Evolutionary conservation across 805 yeast genomes (phyloP).

Genomic region (Candida qinlingensis): DNA sequence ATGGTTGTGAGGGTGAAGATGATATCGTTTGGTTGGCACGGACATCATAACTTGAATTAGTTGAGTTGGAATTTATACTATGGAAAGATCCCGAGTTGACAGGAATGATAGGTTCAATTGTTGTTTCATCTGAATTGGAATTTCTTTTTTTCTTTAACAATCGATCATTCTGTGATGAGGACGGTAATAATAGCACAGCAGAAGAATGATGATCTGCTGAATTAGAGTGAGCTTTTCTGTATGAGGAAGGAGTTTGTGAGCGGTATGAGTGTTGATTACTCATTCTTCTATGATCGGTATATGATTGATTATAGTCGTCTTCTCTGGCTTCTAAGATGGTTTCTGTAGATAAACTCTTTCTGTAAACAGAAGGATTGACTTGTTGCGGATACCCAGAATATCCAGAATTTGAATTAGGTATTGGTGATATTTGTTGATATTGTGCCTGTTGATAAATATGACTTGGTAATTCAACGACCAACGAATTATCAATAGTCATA

Average conservation of each 20-base stretch:
- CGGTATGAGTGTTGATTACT: slow-evolving; percentile 14
- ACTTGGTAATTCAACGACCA: slow-evolving; percentile 47
- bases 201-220: slow-evolving; percentile 18
- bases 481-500: slow-evolving; percentile 61
- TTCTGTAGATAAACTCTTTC: slow-evolving; percentile 16
- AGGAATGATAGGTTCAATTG: neutral
- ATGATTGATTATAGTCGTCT: slow-evolving; percentile 14
- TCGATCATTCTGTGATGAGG: slow-evolving; percentile 3
- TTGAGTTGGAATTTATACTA: neutral
- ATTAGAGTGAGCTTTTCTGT: slow-evolving; percentile 2
- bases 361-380: neutral
- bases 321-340: slow-evolving; percentile 22
- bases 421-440: neutral
- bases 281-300: slow-evolving; percentile 10
- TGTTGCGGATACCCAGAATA: neutral
- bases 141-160: neutral
- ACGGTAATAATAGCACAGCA: slow-evolving; percentile 23
- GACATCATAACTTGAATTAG: neutral
- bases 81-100: neutral
- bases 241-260: slow-evolving; percentile 19
- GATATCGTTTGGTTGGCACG: neutral
- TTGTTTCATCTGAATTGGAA: neutral
- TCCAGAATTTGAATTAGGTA: neutral
- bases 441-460: slow-evolving; percentile 5
- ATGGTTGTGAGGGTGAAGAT: neutral